These are phyloP conservation scores for Vitis hybrid DNA, from an alignment of 177 flowering plant species.

Conservation along the genomic window DNA sequence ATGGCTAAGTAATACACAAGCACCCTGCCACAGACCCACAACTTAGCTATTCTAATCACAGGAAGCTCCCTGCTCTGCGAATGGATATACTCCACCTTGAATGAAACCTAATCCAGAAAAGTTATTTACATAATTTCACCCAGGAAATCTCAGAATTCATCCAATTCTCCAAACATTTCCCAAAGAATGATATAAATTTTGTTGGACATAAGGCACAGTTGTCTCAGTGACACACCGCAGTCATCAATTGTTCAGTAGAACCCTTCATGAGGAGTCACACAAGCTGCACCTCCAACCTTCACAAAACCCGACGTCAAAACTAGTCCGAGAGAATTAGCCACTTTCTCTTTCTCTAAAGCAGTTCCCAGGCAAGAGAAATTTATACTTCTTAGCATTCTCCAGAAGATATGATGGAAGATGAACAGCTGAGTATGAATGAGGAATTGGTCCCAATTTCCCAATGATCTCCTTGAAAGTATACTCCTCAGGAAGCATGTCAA, in stretches of 20 bases:
- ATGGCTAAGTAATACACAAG: conserved; percentile 11
- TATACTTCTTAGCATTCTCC: conserved; percentile 48
- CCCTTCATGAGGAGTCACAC: conserved; percentile 16
- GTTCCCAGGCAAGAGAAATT: conserved; percentile 57
- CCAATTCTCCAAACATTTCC: conserved; percentile 8
- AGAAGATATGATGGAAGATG: conserved; percentile 58
- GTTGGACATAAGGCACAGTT: conserved; percentile 14
- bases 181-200: conserved; percentile 20
- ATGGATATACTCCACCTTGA: conserved; percentile 12
- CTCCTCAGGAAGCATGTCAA: conserved; percentile 70
- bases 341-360: conserved; percentile 51
- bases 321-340: conserved; percentile 17
- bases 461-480: conserved; percentile 63
- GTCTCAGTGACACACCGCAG: conserved; percentile 9
- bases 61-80: conserved; percentile 11
- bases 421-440: conserved; percentile 56
- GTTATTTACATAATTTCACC: conserved; percentile 29
- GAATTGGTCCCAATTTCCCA: conserved; percentile 67
- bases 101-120: conserved; percentile 17
- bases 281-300: conserved; percentile 17
- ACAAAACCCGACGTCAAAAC: conserved; percentile 8
- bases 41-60: conserved; percentile 9
- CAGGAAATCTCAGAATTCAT: conserved; percentile 8
- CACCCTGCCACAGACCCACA: conserved; percentile 1
- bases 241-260: conserved; percentile 13